phyloP scores from a whole-genome alignment of 73 alveolate genomes.

The Paramecium biaurelia region DNA sequence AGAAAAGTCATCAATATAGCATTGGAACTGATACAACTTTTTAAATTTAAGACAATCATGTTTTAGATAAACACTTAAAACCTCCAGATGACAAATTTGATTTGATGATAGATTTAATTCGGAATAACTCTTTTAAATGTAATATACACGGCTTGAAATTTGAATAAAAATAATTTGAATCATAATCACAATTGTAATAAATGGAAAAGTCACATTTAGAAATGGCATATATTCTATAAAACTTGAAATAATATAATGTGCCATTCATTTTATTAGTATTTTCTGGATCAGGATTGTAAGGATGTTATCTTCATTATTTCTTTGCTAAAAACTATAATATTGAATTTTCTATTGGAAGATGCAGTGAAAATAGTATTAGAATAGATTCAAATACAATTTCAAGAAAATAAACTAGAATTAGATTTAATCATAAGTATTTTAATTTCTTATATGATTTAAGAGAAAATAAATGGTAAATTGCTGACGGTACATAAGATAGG shows the following conservation, averaged over 20 bases:
- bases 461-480: slow-evolving; percentile 15
- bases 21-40: slow-evolving; percentile 56
- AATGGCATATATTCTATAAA: neutral
- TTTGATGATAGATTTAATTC: neutral
- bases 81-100: neutral
- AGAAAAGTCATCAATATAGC: neutral
- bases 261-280: neutral
- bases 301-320: neutral
- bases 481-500: slow-evolving; percentile 46
- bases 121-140: neutral
- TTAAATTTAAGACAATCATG: neutral
- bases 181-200: neutral
- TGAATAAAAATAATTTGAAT: neutral
- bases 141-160: neutral
- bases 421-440: neutral
- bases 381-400: slow-evolving; percentile 56
- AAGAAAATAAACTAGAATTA: slow-evolving; percentile 52
- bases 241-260: neutral
- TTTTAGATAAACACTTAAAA: neutral
- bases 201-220: neutral
- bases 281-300: slow-evolving; percentile 31
- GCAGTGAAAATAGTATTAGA: neutral
- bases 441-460: neutral
- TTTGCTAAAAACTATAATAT: neutral
- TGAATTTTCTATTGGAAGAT: slow-evolving; percentile 11